Conservation (phyloP, 2,329 filamentous ascomycete genomes). For the Colletotrichum sp. region DNA sequence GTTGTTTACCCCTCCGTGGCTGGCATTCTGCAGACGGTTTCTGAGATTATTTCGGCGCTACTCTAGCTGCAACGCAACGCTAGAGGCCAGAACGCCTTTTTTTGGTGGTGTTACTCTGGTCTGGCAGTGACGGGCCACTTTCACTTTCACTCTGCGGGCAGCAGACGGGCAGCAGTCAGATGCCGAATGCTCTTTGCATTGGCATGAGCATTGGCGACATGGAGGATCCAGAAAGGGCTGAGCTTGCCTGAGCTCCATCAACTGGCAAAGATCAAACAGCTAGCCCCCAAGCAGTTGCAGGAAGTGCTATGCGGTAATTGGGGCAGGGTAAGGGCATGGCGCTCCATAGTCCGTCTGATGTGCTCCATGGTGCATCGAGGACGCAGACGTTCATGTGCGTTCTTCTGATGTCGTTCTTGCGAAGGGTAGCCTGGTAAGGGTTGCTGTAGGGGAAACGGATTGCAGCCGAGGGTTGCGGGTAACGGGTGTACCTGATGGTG, state of each 20-base stretch:
- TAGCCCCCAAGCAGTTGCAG: neutral
- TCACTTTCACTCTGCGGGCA: neutral
- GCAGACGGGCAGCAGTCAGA: neutral
- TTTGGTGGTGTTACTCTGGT: slow-evolving; percentile 1
- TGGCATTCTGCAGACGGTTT: neutral
- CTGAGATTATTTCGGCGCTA: neutral
- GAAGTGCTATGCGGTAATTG: neutral
- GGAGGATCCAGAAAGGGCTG: neutral
- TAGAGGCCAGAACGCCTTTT: neutral
- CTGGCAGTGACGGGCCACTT: neutral
- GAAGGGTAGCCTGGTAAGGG: neutral
- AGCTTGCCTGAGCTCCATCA: neutral
- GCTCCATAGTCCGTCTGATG: neutral
- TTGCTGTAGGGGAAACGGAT: neutral
- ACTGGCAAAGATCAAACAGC: neutral
- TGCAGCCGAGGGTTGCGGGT: neutral
- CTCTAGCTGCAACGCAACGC: neutral
- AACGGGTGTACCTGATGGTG: slow-evolving; percentile 5
- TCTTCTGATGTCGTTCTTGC: neutral
- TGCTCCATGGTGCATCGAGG: neutral
- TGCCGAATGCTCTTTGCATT: neutral
- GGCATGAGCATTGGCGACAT: neutral
- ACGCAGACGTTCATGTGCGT: neutral
- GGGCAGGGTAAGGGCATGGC: neutral
- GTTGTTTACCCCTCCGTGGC: neutral